Percentiles rank a stretch among this genome's conserved stretches.
phyloP scores from a whole-genome alignment of 768 basidiomycete genomes.

The Coprinellus micaceus region DNA sequence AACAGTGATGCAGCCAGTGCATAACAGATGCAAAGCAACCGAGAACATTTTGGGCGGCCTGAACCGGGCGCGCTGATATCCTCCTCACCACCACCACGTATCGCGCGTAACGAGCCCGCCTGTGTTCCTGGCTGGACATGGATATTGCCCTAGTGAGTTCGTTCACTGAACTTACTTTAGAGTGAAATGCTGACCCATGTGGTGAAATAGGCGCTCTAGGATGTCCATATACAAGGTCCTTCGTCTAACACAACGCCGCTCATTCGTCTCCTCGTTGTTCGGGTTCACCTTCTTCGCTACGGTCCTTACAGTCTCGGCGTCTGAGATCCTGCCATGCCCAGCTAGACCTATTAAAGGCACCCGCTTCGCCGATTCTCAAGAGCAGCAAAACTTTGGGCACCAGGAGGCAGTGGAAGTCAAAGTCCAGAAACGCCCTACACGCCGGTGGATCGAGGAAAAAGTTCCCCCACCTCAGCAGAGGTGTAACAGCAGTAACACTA shows the following conservation, averaged over 20 bases:
- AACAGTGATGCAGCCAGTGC: too few species aligned
- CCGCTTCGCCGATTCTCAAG: constrained; percentile 53
- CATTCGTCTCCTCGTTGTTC: constrained; percentile 75
- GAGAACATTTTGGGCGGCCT: constrained; percentile 22
- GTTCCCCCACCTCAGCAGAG: constrained; percentile 22
- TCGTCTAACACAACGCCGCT: constrained; percentile 64
- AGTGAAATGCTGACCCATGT: constrained; percentile 14
- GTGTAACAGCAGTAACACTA: constrained; percentile 15
- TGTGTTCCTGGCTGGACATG: constrained; percentile 21
- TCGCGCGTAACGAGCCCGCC: neutral
- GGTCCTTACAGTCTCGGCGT: constrained; percentile 76
- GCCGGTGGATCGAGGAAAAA: constrained; percentile 82
- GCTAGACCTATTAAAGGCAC: constrained; percentile 50
- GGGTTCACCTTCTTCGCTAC: constrained; percentile 76
- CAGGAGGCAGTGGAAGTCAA: constrained; percentile 36
- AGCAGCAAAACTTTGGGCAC: constrained; percentile 17
- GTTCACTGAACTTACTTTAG: neutral
- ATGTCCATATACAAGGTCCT: constrained; percentile 59
- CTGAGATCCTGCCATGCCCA: constrained; percentile 76
- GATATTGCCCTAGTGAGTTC: constrained; percentile 18
- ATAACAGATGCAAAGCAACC: constrained; percentile 29
- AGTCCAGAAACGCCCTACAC: constrained; percentile 52
- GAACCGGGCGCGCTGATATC: constrained; percentile 24
- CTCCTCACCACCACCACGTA: neutral
- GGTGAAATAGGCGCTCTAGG: constrained; percentile 21